Base-by-base conservation (phyloP, 345 rosid species). In the Melaleuca alternifolia region DNA sequence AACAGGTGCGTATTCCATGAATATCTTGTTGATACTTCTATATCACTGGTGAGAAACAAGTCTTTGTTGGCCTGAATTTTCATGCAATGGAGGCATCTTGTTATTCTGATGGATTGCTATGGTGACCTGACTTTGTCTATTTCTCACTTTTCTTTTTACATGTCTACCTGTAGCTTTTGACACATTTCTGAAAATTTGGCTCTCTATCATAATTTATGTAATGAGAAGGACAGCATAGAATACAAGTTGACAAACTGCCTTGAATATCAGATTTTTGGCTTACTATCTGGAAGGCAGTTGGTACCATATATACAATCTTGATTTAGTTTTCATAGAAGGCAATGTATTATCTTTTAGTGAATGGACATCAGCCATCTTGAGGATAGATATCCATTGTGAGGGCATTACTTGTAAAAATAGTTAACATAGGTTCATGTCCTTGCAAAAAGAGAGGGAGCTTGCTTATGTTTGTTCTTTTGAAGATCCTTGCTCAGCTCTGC, bases 1-100 rank as follows among this genome's bases (percentile, higher is more conserved):
- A 92, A 96, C 99, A 92, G 98, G 99, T 97, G 89, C 37, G 44
- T 75, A 85, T 50, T 85, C 33, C 50, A 50, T 48, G 71, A 50
- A 57, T 84, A 5, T 76, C 48, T 71, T 71, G 48, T 37, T 10
- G 81, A 18, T 71, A 46, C 57, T 16, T 84, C 79, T 50, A 37
- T 71, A 26, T 16, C 85, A 50, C 76, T 26, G 20, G 26, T 50
- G 33, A 46, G 54, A 11, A 51, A n/a, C 30, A 37, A 53, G 84
- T 79, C 44, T n/a, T 46, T 81, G 51, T 56, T 44, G n/a, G 26
- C 46, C 82, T 56, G 46, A 26, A 50, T 46, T 77, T 62, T 56
- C 54, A 59, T 46, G 48, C 48, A 26, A 56, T 71, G 81, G 46
- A 37, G 79, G 48, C 13, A 20, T 53, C 61, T 33, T 54, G 50